Base-by-base conservation (phyloP, 116 monocot species). In the Dioscorea cayenensis region DNA sequence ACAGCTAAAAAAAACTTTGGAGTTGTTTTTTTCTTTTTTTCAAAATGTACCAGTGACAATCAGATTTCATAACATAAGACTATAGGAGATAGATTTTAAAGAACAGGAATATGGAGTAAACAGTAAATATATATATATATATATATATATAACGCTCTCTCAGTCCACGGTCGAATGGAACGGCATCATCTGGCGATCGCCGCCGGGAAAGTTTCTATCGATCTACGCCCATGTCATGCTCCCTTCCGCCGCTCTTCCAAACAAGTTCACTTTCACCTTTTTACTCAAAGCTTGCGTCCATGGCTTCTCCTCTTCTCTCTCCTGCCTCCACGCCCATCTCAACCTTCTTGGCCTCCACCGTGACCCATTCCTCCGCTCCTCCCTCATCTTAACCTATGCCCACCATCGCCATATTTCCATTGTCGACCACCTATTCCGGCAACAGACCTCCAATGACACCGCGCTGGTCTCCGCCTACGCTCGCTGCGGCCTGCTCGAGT, bases 191-290 rank as follows among this genome's bases (percentile, higher is more conserved):
- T 62, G 73, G 13, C 43, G 21, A 23, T 50, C 73, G 9, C 73
- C 67, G 29, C 64, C 73, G 7, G 63, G n/a, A 28, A 49, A 18
- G 27, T 68, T 73, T 35, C 63, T 78, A 19, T 49, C 51, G 38
- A n/a, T 78, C 51, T 78, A 78, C 73, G 63, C 73, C 22, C 68
- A 28, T 7, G 60, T 67, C 58, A 78, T 78, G 78, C 78, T 78
- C 68, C 67, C 25, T 50, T 68, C 68, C 68, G 64, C 36, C 49
- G 62, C 50, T 62, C 22, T 3, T 17, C 78, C 78, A 63, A 78
- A 78, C 78, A 78, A 76, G 48, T 76, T 76, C 68, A 69, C 76
- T 59, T 76, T 76, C 69, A 78, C 64, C 13, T 77, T 70, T 64
- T 70, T 76, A 48, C 49, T 70, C 70, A 25, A 62, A 21, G 62